These are phyloP conservation scores for Platanthera zijinensis DNA, from an alignment of 106 monocot species.

Conservation along the genomic window DNA sequence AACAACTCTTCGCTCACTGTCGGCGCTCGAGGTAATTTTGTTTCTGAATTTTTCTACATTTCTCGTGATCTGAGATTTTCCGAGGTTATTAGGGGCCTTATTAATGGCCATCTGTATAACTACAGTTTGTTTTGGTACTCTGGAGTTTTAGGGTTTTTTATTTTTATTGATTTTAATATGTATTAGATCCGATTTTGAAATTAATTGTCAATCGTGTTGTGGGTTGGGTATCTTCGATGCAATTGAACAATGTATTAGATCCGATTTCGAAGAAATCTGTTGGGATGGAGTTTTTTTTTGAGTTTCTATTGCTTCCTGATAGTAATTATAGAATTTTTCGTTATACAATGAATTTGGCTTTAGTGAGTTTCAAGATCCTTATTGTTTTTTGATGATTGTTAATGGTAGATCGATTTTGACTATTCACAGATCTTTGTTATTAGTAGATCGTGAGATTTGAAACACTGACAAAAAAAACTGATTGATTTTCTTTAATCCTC, in stretches of 20 bases:
- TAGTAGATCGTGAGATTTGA: too few relatives aligned
- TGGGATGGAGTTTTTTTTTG: neutral
- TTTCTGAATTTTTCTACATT: neutral
- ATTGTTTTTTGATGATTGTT: too few relatives aligned
- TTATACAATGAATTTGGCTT: neutral
- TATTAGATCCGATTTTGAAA: too few relatives aligned
- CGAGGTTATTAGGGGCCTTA: neutral
- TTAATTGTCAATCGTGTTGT: too few relatives aligned
- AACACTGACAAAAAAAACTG: neutral
- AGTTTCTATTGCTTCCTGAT: neutral
- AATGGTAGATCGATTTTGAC: too few relatives aligned
- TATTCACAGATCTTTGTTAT: too few relatives aligned
- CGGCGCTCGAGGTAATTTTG: conserved; percentile 63
- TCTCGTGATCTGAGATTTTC: neutral
- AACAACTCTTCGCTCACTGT: conserved; percentile 87
- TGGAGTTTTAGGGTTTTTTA: neutral
- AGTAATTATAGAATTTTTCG: neutral
- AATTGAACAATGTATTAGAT: too few relatives aligned
- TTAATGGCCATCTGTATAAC: neutral
- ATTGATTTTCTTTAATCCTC: neutral
- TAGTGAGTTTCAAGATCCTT: too few relatives aligned
- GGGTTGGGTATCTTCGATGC: too few relatives aligned
- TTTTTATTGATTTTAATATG: neutral
- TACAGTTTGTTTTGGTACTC: too few relatives aligned
- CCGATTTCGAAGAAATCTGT: neutral